Evolutionary conservation across 2,329 filamentous ascomycete genomes (phyloP), one percentile per base, ranked within the genome.

Genomic region (Exophiala sp.): DNA sequence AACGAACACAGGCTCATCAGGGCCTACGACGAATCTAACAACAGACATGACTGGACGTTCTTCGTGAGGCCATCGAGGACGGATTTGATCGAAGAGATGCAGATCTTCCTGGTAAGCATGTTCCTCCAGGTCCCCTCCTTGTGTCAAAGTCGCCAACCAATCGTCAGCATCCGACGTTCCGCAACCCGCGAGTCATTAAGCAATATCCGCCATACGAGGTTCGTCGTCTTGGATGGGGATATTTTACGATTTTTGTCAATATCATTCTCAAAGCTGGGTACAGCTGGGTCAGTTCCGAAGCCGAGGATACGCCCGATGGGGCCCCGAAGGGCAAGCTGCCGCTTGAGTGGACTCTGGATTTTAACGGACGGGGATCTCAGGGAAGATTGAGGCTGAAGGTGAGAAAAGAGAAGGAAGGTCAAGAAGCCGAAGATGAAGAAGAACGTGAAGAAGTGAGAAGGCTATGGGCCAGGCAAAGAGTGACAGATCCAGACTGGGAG

Each of bases 41-140:
- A 61, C 41, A 58, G 43, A 38, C 61, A 63, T 38, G 49, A 61
- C 29, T 63, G 61, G 61, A 60, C 51, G 39, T 63, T 62, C 54
- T 63, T 63, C 40, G 50, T 63, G 2, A 45, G 58, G 14, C 55
- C 54, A 3, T 60, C 57, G 8, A 36, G 59, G 14, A 60, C 49
- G 16, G 61, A 63, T 50, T 43, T 63, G 9, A 56, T 63, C 35
- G 58, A 63, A 43, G 61, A 63, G 32, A 54, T 63, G 11, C 59
- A 62, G 35, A 51, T 62, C 42, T 55, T 59, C 20, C 47, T 60
- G 40, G 58, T 57, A 52, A 56, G 60, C 44, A 10, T 33, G 29
- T 10, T 12, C 16, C 16, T 16, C 16, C 24, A 11, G 46, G 3
- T 35, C 7, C 10, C n/a, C 9, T 3, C 9, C 11, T 8, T 12